Evolutionary conservation across 371 early-diverging fungal genomes (phyloP).

Genomic region (Mortierella sp.): DNA sequence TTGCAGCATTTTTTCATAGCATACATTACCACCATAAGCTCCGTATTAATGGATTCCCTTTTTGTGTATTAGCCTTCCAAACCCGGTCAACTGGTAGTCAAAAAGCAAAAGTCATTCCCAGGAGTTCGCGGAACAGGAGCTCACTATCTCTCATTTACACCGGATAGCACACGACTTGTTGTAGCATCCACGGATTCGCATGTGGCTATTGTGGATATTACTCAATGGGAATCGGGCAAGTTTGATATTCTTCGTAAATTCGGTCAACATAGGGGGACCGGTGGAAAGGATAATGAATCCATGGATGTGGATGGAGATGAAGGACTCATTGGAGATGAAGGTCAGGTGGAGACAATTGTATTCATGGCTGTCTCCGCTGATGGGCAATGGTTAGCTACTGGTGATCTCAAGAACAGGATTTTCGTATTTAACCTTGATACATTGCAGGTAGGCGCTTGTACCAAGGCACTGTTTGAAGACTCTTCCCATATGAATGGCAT

Average conservation of each 20-base stretch:
- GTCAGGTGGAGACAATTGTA: conserved; percentile 67
- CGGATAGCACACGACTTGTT: conserved; percentile 73
- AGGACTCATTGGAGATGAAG: conserved; percentile 54
- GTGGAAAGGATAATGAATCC: conserved; percentile 16
- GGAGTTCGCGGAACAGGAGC: conserved; percentile 66
- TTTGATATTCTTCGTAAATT: conserved; percentile 71
- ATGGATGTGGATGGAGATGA: conserved; percentile 64
- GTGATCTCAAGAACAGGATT: conserved; percentile 81
- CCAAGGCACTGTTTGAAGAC: neutral
- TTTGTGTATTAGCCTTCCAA: conserved; percentile 39
- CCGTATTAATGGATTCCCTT: neutral
- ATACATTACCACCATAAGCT: neutral
- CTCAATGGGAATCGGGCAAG: conserved; percentile 63
- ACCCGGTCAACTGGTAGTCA: conserved; percentile 63
- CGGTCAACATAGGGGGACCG: conserved; percentile 70
- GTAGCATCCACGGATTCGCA: conserved; percentile 76
- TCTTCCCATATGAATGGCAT: neutral
- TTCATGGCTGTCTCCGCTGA: conserved; percentile 81
- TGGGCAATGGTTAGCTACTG: conserved; percentile 86
- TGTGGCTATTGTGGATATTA: conserved; percentile 73
- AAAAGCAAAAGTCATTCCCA: conserved; percentile 64
- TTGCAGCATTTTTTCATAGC: neutral
- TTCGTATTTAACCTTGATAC: conserved; percentile 84
- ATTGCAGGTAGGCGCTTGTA: conserved; percentile 65
- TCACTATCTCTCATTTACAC: conserved; percentile 75